Evolutionary conservation across 2,329 filamentous ascomycete genomes (phyloP), one percentile per base, ranked within the genome.

Genomic region (Lachnellula arida): DNA sequence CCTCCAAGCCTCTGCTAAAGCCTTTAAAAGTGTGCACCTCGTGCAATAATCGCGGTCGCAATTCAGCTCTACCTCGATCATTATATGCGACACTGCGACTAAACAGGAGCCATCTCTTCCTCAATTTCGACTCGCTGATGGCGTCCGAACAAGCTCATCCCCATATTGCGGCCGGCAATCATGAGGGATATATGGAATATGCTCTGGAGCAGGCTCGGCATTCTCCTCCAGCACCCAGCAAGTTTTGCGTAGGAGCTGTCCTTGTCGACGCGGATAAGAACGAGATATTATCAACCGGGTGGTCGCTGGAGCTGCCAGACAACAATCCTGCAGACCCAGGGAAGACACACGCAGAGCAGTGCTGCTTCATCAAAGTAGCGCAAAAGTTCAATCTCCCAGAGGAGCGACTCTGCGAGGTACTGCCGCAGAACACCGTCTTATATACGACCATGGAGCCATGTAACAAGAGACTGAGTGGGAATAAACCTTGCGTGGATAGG

Each of bases 361-460:
- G 87, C 72, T 95, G 89, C 67, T 79, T 97, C 55, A 72, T 84
- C 46, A 97, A 97, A 71, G 78, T 85, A 22, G 76, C 81, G 2
- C 67, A 73, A 42, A 66, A 75, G 61, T 67, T 80, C 53, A 68
- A 67, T 2, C 75, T 78, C 0, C 59, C 77, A 0, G 84, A 86
- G 59, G 79, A 81, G 55, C 68, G 73, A 0, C 78, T 89, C 3
- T 71, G 73, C 6, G 68, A 75, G 19, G 73, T 75, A 12, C 66
- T 86, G 7, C 76, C 80, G 72, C 77, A 32, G 74, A 81, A 81
- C 1, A 73, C 80, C 2, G 77, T 81, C 5, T 22, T 97, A 14
- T 97, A 96, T 73, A 96, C 94, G 1, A 96, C 91, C 0, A 91
- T 97, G 79, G 93, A 93, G 71, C 89, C 89, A 1, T 93, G 89